Percentiles rank a stretch among this genome's conserved stretches.
Conservation (phyloP, 495 filamentous ascomycete genomes). For the Podospora conica region DNA sequence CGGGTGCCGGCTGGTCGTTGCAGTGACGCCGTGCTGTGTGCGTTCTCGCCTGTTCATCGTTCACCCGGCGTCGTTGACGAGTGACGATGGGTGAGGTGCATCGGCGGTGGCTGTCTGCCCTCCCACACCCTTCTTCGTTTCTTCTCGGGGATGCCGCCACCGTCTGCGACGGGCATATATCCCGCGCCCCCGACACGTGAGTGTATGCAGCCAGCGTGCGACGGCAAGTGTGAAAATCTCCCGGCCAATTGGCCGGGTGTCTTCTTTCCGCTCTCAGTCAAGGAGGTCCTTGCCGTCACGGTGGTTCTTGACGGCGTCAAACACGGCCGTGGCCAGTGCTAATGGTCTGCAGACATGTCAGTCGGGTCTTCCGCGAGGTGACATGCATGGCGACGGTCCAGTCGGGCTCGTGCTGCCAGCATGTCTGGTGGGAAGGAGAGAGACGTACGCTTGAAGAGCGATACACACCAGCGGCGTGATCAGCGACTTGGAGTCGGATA, state of each 20-base stretch:
- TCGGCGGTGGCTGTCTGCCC: background rate
- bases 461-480: constrained; percentile 21
- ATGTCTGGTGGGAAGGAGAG: background rate
- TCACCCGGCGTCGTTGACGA: background rate
- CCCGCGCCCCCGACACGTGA: background rate
- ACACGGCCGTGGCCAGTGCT: constrained; percentile 21
- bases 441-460: constrained; percentile 22
- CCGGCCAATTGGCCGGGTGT: background rate
- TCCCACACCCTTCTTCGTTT: background rate
- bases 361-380: constrained; percentile 1
- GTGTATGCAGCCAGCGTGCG: background rate
- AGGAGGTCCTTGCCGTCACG: constrained; percentile 26
- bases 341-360: background rate
- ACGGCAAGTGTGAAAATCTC: background rate
- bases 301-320: constrained; percentile 26
- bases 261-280: constrained; percentile 9
- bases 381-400: too few relatives aligned
- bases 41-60: background rate
- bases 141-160: background rate
- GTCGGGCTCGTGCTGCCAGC: background rate
- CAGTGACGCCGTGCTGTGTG: background rate
- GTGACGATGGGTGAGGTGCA: background rate
- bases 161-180: background rate
- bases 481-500: constrained; percentile 16
- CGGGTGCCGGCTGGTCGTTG: background rate